A percentile compares a stretch with the other conserved stretches of the same genome.
Evolutionary conservation across 805 yeast genomes (phyloP).

Genomic region (Maudiozyma pseudohumilis): DNA sequence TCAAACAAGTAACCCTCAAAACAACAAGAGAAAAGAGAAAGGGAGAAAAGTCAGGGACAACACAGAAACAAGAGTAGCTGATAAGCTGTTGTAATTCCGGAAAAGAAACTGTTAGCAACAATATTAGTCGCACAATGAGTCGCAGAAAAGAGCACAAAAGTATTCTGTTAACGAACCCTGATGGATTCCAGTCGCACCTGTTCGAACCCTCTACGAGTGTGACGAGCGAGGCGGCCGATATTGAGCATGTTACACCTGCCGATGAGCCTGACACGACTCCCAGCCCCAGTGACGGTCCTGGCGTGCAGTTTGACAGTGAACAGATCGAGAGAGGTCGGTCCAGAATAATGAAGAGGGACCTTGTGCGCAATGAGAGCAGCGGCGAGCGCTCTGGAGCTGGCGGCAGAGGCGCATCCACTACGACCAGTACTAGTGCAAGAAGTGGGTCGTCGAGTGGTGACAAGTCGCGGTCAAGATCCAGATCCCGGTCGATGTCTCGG

Average conservation of each 20-base stretch:
- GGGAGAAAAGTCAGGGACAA: background rate
- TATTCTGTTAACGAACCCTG: constrained; percentile 17
- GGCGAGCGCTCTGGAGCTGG: constrained; percentile 3
- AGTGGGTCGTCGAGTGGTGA: too few relatives aligned
- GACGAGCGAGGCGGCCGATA: background rate
- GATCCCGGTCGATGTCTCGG: constrained; percentile 24
- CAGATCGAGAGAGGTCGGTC: constrained; percentile 24
- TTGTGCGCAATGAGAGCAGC: background rate
- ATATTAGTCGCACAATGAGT: background rate
- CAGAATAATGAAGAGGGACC: constrained; percentile 17
- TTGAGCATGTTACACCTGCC: background rate
- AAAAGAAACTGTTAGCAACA: too few relatives aligned
- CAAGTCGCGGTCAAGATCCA: constrained; percentile 4
- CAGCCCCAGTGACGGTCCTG: constrained; percentile 3
- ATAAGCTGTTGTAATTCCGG: background rate
- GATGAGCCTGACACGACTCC: background rate
- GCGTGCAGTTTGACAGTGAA: constrained; percentile 24
- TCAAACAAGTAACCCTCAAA: too few relatives aligned
- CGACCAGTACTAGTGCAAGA: background rate
- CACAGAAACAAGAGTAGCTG: too few relatives aligned
- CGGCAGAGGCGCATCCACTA: background rate
- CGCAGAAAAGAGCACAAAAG: constrained; percentile 10
- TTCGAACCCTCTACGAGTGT: background rate
- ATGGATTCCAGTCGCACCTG: constrained; percentile 11
- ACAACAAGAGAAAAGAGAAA: too few relatives aligned